phyloP scores from a whole-genome alignment of 2,329 filamentous ascomycete genomes.

The Fusarium multiceps region DNA sequence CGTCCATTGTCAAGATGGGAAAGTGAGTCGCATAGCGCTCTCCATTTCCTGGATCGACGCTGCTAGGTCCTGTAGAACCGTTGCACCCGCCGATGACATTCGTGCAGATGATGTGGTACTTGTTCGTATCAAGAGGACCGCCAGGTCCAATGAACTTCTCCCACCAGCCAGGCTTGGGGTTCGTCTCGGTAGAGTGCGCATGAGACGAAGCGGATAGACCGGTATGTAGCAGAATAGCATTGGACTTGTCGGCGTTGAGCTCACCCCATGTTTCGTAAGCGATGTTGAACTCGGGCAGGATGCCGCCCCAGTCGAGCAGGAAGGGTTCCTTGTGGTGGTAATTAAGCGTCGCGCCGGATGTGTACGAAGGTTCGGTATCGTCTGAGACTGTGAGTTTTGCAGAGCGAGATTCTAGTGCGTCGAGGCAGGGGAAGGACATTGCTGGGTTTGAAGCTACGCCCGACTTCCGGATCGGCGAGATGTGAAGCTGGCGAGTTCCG shows the following conservation, averaged over 20 bases:
- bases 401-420: slow-evolving; percentile 82
- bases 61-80: slow-evolving; percentile 91
- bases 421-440: slow-evolving; percentile 90
- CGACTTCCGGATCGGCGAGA: slow-evolving; percentile 38
- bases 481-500: slow-evolving; percentile 41
- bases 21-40: slow-evolving; percentile 93
- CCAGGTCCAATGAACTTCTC: slow-evolving; percentile 97
- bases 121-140: slow-evolving; percentile 85
- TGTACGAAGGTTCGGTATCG: slow-evolving; percentile 94
- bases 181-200: slow-evolving; percentile 88
- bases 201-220: slow-evolving; percentile 97
- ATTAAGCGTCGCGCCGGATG: slow-evolving; percentile 82
- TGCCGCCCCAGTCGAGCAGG: slow-evolving; percentile 92
- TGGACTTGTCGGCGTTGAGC: slow-evolving; percentile 82
- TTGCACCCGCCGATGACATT: slow-evolving; percentile 97
- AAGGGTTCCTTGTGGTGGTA: slow-evolving; percentile 81
- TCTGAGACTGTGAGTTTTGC: slow-evolving; percentile 71
- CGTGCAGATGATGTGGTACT: slow-evolving; percentile 94
- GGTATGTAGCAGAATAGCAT: slow-evolving; percentile 92
- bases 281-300: slow-evolving; percentile 87
- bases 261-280: slow-evolving; percentile 94
- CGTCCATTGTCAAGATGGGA: slow-evolving; percentile 93
- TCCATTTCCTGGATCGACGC: slow-evolving; percentile 87
- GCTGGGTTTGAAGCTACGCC: slow-evolving; percentile 77
- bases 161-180: slow-evolving; percentile 96